Evolutionary conservation across 2,329 filamentous ascomycete genomes (phyloP), one percentile per base, ranked within the genome.

Genomic region (Mycosphaerella sp.): DNA sequence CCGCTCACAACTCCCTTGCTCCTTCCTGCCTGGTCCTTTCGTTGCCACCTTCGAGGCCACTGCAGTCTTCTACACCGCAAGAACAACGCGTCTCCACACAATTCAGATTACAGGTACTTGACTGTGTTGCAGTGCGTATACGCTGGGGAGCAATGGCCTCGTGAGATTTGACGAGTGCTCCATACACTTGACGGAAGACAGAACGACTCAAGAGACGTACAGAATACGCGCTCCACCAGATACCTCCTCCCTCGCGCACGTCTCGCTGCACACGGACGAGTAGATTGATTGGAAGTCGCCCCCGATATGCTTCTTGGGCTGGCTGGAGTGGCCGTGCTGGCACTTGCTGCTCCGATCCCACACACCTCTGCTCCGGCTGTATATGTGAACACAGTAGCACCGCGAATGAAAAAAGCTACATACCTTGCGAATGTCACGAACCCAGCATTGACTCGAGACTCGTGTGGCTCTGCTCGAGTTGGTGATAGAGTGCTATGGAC

Each of bases 401-500:
- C 60, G 8, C 47, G 50, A n/a, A 45, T 59, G 40, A 59, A 59
- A 21, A 53, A 51, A 31, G 54, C 48, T 2, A 57, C 42, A n/a
- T 52, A 59, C 41, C 21, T 62, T 11, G 61, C 52, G 3, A 63
- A 62, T 41, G 59, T 62, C 12, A 63, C 61, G 32, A 57, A 63
- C 41, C 54, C 62, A 9, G 47, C 46, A n/a, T 45, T 62, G 12
- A 60, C 55, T 31, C 59, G 63, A 45, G 63, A 65, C 54, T 64
- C 62, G 3, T 65, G 63, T 45, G 61, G 56, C 11, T 64, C 61
- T 1, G 41, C 47, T 17, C 54, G 54, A 2, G 51, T 65, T 4
- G 51, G 52, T 32, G 49, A 53, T 11, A 54, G 63, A 52, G 54
- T 57, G 21, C 51, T 64, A 7, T 64, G 63, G 63, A 65, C 63